Evolutionary conservation across 306 rosid species (phyloP), one percentile per base, ranked within the genome.

Genomic region (Dryas alaskensis): DNA sequence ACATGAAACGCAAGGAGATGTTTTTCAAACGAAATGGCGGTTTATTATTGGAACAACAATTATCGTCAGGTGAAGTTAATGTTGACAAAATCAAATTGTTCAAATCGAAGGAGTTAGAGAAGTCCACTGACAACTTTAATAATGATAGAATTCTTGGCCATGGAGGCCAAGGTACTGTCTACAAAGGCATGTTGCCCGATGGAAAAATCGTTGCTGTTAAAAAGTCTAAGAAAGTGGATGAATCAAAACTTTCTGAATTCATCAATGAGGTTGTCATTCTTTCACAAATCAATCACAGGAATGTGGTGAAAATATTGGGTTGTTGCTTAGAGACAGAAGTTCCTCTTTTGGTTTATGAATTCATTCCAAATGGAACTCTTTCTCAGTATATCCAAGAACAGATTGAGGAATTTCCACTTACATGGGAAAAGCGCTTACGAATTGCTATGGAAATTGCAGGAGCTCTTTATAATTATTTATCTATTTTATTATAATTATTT

Each of bases 201-300:
- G 75, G 65, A 57, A 70, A 16, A n/a, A 54, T 70, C 16, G 65
- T 40, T 11, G 75, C 75, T 19, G 7, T 70, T 0, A 70, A 70
- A 64, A 70, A 70, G 53, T 70, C 65, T 1, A 54, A 54, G 48
- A 22, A 3, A 22, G 40, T 67, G 16, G 52, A 17, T 5, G 9
- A 70, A 57, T 31, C 37, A 31, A 31, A 31, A 31, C 37, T 31
- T 31, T 31, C 37, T 0, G 37, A 31, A 31, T 31, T 31, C 37
- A 31, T 31, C 37, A 31, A 31, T 31, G 8, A 54, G 19, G 37
- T 31, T 31, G 37, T 31, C 2, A 31, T 31, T 31, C 37, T 31
- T 31, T 31, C 74, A 16, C 75, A 71, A 12, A 55, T 55, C 40
- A 71, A 71, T 19, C 75, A 55, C 37, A 31, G 37, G 37, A 31